Evolutionary conservation across 1,284 basidiomycete genomes (phyloP).

Genomic region (Trametes pubescens): DNA sequence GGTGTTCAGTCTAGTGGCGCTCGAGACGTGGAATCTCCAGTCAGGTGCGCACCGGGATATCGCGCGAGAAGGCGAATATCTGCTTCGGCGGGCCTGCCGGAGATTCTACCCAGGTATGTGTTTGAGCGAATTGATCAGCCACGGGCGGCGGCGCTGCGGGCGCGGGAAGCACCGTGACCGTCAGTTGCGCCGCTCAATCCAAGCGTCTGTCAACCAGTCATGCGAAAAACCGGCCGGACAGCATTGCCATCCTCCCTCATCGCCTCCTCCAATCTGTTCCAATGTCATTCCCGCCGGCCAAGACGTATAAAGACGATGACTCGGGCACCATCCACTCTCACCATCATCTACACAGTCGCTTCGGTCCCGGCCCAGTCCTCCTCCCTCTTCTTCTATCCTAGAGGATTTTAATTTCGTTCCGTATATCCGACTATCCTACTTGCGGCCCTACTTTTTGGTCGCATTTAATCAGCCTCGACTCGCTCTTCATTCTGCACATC

Average conservation of each 20-base stretch:
- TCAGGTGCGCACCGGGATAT: constrained; percentile 11
- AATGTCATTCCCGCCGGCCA: background rate
- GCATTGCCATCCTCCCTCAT: constrained; percentile 22
- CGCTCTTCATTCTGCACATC: constrained; percentile 1
- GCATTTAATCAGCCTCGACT: constrained; percentile 18
- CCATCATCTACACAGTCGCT: constrained; percentile 27
- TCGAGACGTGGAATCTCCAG: constrained; percentile 12
- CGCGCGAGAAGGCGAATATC: constrained; percentile 1
- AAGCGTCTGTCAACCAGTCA: constrained; percentile 27
- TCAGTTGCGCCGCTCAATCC: constrained; percentile 29
- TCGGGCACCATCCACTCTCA: constrained; percentile 19
- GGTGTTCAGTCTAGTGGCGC: constrained; percentile 11
- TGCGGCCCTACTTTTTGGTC: constrained; percentile 9
- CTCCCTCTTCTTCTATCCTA: constrained; percentile 28
- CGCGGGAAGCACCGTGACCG: constrained; percentile 19
- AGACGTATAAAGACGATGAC: constrained; percentile 29
- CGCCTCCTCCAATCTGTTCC: constrained; percentile 22
- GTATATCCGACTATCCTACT: constrained; percentile 14
- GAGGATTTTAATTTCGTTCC: constrained; percentile 29
- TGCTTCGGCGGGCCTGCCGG: constrained; percentile 2
- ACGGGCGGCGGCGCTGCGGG: constrained; percentile 1
- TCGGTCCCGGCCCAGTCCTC: constrained; percentile 29
- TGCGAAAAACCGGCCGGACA: constrained; percentile 22
- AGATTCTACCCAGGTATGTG: constrained; percentile 5
- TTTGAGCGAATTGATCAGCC: constrained; percentile 2